phyloP scores from a whole-genome alignment of 768 basidiomycete genomes.

The Gelatoporia subvermispora region DNA sequence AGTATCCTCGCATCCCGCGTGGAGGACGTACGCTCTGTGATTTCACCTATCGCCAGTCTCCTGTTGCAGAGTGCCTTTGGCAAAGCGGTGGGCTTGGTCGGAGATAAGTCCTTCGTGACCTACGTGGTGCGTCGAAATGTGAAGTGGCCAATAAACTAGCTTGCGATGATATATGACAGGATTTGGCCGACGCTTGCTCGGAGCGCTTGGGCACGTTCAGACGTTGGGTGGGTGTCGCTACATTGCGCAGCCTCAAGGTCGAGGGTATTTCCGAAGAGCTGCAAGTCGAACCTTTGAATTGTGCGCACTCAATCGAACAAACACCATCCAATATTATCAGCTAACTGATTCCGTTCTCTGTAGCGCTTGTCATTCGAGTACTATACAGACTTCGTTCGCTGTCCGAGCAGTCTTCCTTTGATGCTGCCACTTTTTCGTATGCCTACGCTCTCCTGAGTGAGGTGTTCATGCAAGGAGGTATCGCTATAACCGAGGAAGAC shows the following conservation, averaged over 20 bases:
- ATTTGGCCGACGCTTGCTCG: conserved; percentile 66
- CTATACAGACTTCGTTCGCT: conserved; percentile 79
- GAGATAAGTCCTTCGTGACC: conserved; percentile 58
- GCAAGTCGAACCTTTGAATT: conserved; percentile 62
- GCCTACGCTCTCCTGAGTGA: conserved; percentile 68
- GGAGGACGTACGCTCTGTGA: conserved; percentile 49
- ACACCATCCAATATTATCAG: neutral
- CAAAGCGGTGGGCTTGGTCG: conserved; percentile 58
- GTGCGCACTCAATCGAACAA: conserved; percentile 31
- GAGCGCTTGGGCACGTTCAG: conserved; percentile 65
- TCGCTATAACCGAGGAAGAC: conserved; percentile 62
- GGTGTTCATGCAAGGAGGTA: conserved; percentile 66
- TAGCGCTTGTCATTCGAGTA: conserved; percentile 78
- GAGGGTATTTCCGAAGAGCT: conserved; percentile 67
- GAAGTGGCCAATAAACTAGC: neutral
- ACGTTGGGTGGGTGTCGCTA: conserved; percentile 78
- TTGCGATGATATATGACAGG: conserved; percentile 30
- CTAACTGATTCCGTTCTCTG: neutral
- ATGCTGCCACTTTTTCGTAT: conserved; percentile 83
- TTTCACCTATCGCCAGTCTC: conserved; percentile 53
- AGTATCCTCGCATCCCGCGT: conserved; percentile 50
- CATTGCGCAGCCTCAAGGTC: conserved; percentile 67
- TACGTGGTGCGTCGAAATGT: conserved; percentile 59
- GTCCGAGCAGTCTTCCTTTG: conserved; percentile 77
- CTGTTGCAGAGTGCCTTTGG: conserved; percentile 64